Percentiles rank a stretch among this genome's conserved stretches.
Evolutionary conservation across 2,329 filamentous ascomycete species (phyloP).

Genomic region (Mariannaea elegans): DNA sequence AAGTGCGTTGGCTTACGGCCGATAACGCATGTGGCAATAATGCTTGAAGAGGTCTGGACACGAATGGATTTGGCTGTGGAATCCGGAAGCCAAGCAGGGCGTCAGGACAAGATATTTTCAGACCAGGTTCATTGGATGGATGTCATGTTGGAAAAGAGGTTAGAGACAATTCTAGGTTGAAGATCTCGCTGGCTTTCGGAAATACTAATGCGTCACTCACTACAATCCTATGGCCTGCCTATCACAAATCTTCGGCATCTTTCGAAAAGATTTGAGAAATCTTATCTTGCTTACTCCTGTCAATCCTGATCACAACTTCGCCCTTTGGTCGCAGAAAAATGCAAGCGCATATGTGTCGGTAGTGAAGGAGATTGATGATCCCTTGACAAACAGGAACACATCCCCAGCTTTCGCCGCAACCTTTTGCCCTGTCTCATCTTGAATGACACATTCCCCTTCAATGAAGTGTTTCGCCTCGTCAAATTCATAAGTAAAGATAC

Average conservation of each 20-base stretch:
- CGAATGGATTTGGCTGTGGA: slow-evolving; percentile 14
- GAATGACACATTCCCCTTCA: slow-evolving; percentile 2
- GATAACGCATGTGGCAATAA: not conserved
- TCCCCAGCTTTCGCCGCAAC: slow-evolving; percentile 7
- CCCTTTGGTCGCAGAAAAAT: slow-evolving; percentile 19
- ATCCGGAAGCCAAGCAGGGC: not conserved
- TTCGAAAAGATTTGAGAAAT: too few species aligned
- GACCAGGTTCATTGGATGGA: slow-evolving; percentile 24
- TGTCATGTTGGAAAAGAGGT: slow-evolving; percentile 20
- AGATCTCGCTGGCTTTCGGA: too few species aligned
- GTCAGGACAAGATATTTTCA: not conserved
- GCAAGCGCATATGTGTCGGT: slow-evolving; percentile 11
- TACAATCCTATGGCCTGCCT: too few species aligned
- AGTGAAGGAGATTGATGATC: slow-evolving; percentile 11
- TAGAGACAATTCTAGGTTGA: slow-evolving; percentile 29
- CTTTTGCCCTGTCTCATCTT: slow-evolving; percentile 8
- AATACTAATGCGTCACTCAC: too few species aligned
- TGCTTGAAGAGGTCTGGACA: slow-evolving; percentile 27
- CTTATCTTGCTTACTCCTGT: too few species aligned
- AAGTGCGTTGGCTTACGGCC: slow-evolving; percentile 16
- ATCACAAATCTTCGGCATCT: too few species aligned
- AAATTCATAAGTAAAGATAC: slow-evolving; percentile 14
- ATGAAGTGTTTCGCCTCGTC: slow-evolving; percentile 14
- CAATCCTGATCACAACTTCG: slow-evolving; percentile 3
- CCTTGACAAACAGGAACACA: slow-evolving; percentile 12